These are phyloP conservation scores for Citrus mangshanensis DNA, from an alignment of 345 rosid species.

Conservation along the genomic window DNA sequence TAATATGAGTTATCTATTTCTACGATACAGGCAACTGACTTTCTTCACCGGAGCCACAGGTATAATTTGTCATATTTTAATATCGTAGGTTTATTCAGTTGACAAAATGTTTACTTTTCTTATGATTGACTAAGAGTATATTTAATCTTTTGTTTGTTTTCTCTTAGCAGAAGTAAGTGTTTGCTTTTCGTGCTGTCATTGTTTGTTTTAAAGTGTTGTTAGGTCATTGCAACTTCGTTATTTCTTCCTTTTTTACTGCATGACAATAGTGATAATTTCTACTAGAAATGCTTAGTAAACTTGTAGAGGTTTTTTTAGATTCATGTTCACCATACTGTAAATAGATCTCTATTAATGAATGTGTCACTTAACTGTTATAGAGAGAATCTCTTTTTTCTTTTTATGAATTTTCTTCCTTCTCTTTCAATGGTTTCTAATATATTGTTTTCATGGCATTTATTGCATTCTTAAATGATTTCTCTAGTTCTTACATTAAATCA, in stretches of 20 bases:
- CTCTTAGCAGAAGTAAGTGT: neutral
- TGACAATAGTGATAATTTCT: neutral
- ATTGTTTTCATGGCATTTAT: neutral
- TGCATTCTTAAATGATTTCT: neutral
- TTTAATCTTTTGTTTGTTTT: neutral
- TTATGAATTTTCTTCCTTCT: neutral
- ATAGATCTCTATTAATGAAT: neutral
- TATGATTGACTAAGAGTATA: neutral
- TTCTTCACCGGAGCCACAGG: conserved; percentile 53
- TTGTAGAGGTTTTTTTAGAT: neutral
- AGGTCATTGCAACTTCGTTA: neutral
- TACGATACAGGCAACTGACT: conserved; percentile 47
- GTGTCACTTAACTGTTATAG: neutral
- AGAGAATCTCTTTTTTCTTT: neutral
- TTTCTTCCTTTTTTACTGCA: neutral
- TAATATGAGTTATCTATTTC: conserved; percentile 17
- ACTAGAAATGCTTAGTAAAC: neutral
- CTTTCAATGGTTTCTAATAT: neutral
- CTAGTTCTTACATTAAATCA: neutral
- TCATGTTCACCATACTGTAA: neutral
- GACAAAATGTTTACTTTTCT: neutral
- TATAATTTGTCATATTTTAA: neutral
- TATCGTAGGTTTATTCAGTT: neutral
- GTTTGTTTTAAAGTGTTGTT: neutral
- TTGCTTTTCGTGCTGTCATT: neutral